These are phyloP conservation scores for Coelastrella sp. DNA, from an alignment of 139 green algal species.

Conservation along the genomic window DNA sequence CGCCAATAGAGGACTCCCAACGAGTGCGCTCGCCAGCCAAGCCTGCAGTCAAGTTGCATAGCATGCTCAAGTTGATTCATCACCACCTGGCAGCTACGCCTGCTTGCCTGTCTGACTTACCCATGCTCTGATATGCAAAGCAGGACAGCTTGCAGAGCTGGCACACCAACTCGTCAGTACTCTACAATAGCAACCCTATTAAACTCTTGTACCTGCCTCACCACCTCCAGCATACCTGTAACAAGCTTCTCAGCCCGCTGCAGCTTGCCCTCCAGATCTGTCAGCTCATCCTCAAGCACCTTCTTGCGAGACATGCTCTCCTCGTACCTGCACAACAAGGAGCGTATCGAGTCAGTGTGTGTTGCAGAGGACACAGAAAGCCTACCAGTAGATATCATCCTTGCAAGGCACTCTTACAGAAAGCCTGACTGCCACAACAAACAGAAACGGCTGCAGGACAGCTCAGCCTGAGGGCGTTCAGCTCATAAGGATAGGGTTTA, in stretches of 20 bases:
- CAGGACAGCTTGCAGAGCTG: neutral
- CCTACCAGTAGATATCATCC: too few species aligned
- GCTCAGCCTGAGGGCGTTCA: too few species aligned
- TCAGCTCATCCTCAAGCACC: constrained; percentile 82
- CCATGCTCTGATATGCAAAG: neutral
- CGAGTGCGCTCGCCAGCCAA: constrained; percentile 88
- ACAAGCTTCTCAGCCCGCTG: constrained; percentile 89
- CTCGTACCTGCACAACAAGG: constrained; percentile 74
- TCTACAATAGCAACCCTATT: neutral
- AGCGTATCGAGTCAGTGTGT: too few species aligned
- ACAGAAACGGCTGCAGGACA: too few species aligned
- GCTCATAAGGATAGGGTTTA: too few species aligned
- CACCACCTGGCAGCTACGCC: too few species aligned
- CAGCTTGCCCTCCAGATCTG: constrained; percentile 86
- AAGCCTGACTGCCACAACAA: too few species aligned
- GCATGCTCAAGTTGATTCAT: too few species aligned
- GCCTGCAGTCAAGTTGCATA: constrained; percentile 37
- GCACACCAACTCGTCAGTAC: neutral
- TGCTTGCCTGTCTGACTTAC: too few species aligned
- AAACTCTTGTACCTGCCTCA: neutral
- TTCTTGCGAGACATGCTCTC: constrained; percentile 90
- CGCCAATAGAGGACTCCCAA: constrained; percentile 84
- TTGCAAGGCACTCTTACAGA: too few species aligned
- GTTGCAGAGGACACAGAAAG: too few species aligned
- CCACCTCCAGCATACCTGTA: constrained; percentile 69